Percentiles rank a stretch among this genome's conserved stretches.
Conservation (phyloP, 2,329 filamentous ascomycete genomes). For the Hirsutella rhossiliensis region DNA sequence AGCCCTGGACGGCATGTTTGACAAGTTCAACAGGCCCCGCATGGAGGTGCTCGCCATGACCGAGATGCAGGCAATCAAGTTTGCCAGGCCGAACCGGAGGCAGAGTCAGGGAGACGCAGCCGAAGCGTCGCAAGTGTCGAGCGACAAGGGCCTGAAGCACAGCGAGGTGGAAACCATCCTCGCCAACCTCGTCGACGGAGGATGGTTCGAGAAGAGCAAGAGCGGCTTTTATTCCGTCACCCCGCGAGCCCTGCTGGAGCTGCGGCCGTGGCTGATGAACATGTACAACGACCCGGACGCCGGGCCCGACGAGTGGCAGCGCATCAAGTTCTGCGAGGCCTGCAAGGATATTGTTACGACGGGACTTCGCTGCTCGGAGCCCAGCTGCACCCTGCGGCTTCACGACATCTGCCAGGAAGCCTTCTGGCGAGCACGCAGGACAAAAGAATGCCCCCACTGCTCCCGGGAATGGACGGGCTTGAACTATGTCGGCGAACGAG, state of each 20-base stretch:
- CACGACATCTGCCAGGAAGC: constrained; percentile 66
- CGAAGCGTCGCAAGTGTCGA: constrained; percentile 21
- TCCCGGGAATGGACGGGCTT: constrained; percentile 34
- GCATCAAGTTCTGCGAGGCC: constrained; percentile 77
- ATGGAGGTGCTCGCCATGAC: constrained; percentile 76
- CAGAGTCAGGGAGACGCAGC: constrained; percentile 16
- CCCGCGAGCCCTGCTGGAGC: constrained; percentile 70
- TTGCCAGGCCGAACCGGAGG: constrained; percentile 40
- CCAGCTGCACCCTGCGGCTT: constrained; percentile 56
- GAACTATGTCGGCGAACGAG: constrained; percentile 42
- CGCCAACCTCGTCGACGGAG: constrained; percentile 57
- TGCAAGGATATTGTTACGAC: constrained; percentile 84
- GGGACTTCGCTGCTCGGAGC: constrained; percentile 62
- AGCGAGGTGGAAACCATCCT: constrained; percentile 67
- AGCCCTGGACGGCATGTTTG: constrained; percentile 83
- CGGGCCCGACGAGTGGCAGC: constrained; percentile 50
- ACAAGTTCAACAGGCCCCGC: constrained; percentile 68
- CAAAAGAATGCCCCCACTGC: constrained; percentile 53
- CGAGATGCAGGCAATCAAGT: constrained; percentile 64
- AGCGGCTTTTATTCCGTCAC: constrained; percentile 65
- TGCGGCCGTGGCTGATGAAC: constrained; percentile 72
- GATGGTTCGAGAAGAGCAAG: constrained; percentile 70
- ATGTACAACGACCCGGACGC: constrained; percentile 72
- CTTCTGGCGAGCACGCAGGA: constrained; percentile 56
- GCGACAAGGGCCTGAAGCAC: constrained; percentile 54